A percentile compares a stretch with the other conserved stretches of the same genome.
These are phyloP conservation scores for Arthrobotrys sinensis DNA, from an alignment of 2,329 filamentous ascomycete genomes.

Conservation along the genomic window DNA sequence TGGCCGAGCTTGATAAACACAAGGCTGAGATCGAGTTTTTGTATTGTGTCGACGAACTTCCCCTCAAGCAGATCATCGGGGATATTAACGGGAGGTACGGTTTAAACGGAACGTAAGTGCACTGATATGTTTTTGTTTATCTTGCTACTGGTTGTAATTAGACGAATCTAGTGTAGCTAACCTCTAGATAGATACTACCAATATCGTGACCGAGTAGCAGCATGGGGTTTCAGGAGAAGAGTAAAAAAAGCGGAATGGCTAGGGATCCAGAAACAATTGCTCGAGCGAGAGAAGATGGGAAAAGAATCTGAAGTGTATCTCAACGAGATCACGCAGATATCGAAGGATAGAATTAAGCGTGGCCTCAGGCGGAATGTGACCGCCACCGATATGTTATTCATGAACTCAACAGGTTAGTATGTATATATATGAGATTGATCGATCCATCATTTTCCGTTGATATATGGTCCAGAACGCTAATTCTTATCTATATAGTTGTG, in stretches of 20 bases:
- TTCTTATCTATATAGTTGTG: too few relatives aligned
- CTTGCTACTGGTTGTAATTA: not conserved
- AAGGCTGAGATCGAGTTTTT: conserved; percentile 24
- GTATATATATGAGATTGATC: not conserved
- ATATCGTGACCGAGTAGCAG: conserved; percentile 19
- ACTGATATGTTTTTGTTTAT: not conserved
- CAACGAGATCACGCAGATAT: conserved; percentile 2
- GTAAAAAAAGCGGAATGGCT: conserved; percentile 12
- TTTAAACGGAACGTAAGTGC: conserved; percentile 26
- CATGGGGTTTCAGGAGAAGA: conserved; percentile 4
- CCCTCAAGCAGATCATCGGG: not conserved
- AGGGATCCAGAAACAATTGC: not conserved
- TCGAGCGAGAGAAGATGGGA: not conserved
- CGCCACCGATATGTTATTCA: conserved; percentile 1
- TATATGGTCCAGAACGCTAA: too few relatives aligned
- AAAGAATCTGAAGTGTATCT: not conserved
- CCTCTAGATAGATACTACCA: conserved; percentile 20
- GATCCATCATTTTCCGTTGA: too few relatives aligned
- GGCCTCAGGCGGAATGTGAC: not conserved
- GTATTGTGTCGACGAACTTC: not conserved
- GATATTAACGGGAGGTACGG: not conserved
- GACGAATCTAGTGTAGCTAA: not conserved
- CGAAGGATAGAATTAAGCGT: not conserved
- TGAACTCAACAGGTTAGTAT: not conserved
- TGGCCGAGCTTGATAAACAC: conserved; percentile 14